These are phyloP conservation scores for Cladosporium sp. DNA, from an alignment of 2,329 filamentous ascomycete species.

Conservation along the genomic window DNA sequence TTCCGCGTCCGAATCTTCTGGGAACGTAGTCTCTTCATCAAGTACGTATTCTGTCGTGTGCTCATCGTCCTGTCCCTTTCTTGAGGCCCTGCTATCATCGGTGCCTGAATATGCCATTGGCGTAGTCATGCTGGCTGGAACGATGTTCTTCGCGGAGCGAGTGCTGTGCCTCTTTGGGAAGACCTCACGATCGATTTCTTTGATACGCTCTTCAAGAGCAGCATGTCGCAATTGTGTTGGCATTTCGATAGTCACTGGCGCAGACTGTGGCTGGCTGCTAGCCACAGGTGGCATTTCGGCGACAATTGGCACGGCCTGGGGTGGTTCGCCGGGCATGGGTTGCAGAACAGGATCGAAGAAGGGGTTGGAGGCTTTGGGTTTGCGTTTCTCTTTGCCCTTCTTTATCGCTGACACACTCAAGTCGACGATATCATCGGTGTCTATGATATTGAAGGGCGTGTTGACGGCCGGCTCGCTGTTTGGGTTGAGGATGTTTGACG, in stretches of 20 bases:
- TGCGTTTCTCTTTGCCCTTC: not conserved
- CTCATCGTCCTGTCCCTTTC: not conserved
- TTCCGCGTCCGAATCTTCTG: slow-evolving; percentile 7
- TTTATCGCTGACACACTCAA: not conserved
- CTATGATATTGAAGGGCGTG: slow-evolving; percentile 20
- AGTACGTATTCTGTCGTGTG: not conserved
- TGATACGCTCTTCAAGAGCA: not conserved
- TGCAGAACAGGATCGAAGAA: not conserved
- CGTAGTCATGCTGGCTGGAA: not conserved
- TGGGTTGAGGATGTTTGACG: not conserved
- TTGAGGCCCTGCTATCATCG: not conserved
- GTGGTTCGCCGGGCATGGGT: not conserved
- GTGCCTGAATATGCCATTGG: not conserved
- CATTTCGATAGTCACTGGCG: not conserved
- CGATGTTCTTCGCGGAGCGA: not conserved
- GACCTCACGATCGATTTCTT: not conserved
- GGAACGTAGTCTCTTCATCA: not conserved
- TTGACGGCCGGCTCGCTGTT: slow-evolving; percentile 2
- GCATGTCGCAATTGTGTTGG: not conserved
- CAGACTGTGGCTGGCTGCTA: not conserved
- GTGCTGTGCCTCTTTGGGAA: not conserved
- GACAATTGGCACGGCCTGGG: not conserved
- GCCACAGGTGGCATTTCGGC: not conserved
- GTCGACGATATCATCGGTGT: not conserved
- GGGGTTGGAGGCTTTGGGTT: not conserved